These are phyloP conservation scores for Neofusicoccum laricinum DNA, from an alignment of 2,329 filamentous ascomycete genomes.

Conservation along the genomic window DNA sequence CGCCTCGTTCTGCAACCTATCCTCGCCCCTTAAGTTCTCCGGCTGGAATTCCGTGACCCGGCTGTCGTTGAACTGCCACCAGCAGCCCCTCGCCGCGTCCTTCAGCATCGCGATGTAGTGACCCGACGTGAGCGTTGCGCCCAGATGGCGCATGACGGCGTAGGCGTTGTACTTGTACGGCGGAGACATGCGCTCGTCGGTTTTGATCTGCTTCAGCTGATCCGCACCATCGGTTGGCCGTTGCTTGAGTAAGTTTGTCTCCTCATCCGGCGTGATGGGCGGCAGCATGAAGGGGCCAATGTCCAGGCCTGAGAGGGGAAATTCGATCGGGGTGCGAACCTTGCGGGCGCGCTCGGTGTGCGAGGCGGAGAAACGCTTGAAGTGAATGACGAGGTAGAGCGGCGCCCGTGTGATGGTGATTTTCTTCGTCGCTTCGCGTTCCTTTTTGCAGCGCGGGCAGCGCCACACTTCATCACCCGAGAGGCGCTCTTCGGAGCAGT, in stretches of 20 bases:
- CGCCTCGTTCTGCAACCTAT: constrained; percentile 59
- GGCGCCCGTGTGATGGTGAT: constrained; percentile 76
- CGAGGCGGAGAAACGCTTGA: constrained; percentile 66
- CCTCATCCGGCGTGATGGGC: constrained; percentile 37
- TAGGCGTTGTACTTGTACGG: constrained; percentile 83
- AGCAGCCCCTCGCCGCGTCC: constrained; percentile 51
- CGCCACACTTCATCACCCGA: constrained; percentile 66
- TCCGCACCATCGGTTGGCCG: constrained; percentile 23
- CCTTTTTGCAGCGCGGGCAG: constrained; percentile 71
- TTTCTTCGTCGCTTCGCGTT: constrained; percentile 65
- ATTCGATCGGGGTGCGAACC: constrained; percentile 68
- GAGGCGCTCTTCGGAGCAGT: constrained; percentile 65
- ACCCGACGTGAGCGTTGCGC: constrained; percentile 64
- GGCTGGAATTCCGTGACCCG: constrained; percentile 56
- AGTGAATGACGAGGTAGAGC: constrained; percentile 72
- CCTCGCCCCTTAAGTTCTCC: constrained; percentile 44
- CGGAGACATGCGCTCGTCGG: constrained; percentile 43
- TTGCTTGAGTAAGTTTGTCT: constrained; percentile 33
- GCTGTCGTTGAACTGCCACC: constrained; percentile 61
- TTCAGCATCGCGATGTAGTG: constrained; percentile 72
- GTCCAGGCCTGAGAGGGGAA: constrained; percentile 70
- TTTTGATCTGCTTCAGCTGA: constrained; percentile 32
- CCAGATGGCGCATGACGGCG: constrained; percentile 76
- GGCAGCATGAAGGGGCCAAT: constrained; percentile 60
- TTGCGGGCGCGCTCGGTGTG: constrained; percentile 61